Conservation (phyloP, 345 rosid species). For the Turnera subulata region DNA sequence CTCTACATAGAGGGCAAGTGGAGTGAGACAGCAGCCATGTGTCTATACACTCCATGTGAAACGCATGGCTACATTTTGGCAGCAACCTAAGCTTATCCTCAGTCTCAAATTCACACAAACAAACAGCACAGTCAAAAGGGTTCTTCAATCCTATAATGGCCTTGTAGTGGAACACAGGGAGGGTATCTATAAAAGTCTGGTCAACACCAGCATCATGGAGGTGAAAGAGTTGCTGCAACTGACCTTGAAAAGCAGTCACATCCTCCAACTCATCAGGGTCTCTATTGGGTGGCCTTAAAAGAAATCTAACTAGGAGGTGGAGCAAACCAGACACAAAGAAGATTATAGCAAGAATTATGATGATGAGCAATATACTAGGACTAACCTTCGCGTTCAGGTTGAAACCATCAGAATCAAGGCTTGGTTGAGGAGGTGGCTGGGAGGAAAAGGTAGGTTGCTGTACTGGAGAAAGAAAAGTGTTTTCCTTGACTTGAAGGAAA, state of each 20-base stretch:
- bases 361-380: conserved; percentile 71
- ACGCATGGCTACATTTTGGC: conserved; percentile 98
- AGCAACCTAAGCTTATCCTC: conserved; percentile 91
- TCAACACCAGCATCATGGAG: conserved; percentile 96
- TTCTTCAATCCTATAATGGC: conserved; percentile 70
- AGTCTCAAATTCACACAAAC: conserved; percentile 85
- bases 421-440: conserved; percentile 29
- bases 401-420: conserved; percentile 34
- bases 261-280: conserved; percentile 59
- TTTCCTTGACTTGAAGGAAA: conserved; percentile 27
- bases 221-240: conserved; percentile 88
- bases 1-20: conserved; percentile 96
- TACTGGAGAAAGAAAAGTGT: conserved; percentile 28
- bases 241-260: conserved; percentile 92
- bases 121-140: conserved; percentile 97
- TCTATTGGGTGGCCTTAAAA: conserved; percentile 57
- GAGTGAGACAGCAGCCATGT: conserved; percentile 99
- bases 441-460: conserved; percentile 25
- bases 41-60: conserved; percentile 96
- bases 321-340: conserved; percentile 89
- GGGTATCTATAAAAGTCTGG: conserved; percentile 91
- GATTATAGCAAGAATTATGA: conserved; percentile 79
- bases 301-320: conserved; percentile 78
- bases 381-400: conserved; percentile 63
- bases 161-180: conserved; percentile 83